These are phyloP conservation scores for Oehlia diaphana DNA, from an alignment of 192 early-diverging fungal species.

Conservation along the genomic window DNA sequence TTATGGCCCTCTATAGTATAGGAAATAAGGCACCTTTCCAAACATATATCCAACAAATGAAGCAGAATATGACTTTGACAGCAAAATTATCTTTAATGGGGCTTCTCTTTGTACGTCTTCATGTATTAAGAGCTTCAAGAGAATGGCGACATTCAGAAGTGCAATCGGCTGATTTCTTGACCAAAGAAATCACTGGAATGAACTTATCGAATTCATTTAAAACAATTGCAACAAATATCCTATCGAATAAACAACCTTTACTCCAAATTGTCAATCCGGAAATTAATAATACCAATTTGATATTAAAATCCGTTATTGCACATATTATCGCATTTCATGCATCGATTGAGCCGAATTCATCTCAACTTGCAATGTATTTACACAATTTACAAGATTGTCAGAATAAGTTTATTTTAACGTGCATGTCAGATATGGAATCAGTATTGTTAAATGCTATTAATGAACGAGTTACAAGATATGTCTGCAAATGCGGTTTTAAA, in stretches of 20 bases:
- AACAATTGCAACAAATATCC: background rate
- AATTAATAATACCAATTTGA: slow-evolving; percentile 4
- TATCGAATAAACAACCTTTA: slow-evolving; percentile 11
- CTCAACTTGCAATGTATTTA: background rate
- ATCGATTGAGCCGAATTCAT: background rate
- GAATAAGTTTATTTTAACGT: background rate
- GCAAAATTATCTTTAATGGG: slow-evolving; percentile 11
- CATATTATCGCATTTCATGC: background rate
- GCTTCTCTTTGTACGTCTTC: background rate
- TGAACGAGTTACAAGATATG: slow-evolving; percentile 12
- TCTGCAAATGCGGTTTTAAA: slow-evolving; percentile 23
- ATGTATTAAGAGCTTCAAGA: background rate
- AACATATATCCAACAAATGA: background rate
- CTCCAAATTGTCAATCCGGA: background rate
- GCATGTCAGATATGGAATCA: slow-evolving; percentile 17
- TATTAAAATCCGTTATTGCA: slow-evolving; percentile 21
- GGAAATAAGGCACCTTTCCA: background rate
- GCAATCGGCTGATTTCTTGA: too few relatives aligned
- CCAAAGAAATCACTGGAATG: too few relatives aligned
- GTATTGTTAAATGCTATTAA: slow-evolving; percentile 8
- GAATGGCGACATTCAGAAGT: too few relatives aligned
- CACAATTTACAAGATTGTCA: background rate
- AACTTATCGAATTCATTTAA: background rate
- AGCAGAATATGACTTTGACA: background rate
- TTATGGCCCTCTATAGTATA: background rate